phyloP scores from a whole-genome alignment of 495 filamentous ascomycete genomes.

The Sabuloglossum arenarium region DNA sequence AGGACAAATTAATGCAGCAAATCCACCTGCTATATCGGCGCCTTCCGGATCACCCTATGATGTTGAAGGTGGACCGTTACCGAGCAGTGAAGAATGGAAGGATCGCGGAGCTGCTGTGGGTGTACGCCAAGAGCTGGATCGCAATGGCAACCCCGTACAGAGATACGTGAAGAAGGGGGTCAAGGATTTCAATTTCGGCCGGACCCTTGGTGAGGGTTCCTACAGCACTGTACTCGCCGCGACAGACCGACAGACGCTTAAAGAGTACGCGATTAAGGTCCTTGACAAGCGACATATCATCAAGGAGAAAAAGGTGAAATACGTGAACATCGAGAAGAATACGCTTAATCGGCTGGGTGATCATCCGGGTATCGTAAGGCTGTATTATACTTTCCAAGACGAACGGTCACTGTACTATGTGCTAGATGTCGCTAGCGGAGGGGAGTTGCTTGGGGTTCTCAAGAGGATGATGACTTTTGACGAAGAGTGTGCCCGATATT shows the following conservation, averaged over 20 bases:
- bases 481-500: slow-evolving; percentile 86
- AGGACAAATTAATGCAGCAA: slow-evolving; percentile 17
- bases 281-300: slow-evolving; percentile 98
- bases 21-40: slow-evolving; percentile 18
- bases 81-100: slow-evolving; percentile 85
- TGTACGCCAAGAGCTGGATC: slow-evolving; percentile 58
- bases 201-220: slow-evolving; percentile 84
- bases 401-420: slow-evolving; percentile 93
- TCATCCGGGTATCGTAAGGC: slow-evolving; percentile 86
- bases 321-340: slow-evolving; percentile 98
- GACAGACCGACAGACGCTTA: slow-evolving; percentile 83
- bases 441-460: slow-evolving; percentile 77
- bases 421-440: slow-evolving; percentile 77
- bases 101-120: slow-evolving; percentile 75
- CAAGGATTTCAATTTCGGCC: slow-evolving; percentile 86
- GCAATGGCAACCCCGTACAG: slow-evolving; percentile 60
- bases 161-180: slow-evolving; percentile 90
- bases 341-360: slow-evolving; percentile 90
- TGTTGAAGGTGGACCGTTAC: slow-evolving; percentile 38
- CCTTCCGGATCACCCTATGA: slow-evolving; percentile 29
- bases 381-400: slow-evolving; percentile 99
- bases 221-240: slow-evolving; percentile 94
- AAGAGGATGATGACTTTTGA: slow-evolving; percentile 92
- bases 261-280: slow-evolving; percentile 97
- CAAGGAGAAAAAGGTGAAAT: slow-evolving; percentile 99